Base-by-base conservation (phyloP, 2,329 filamentous ascomycete genomes). In the Aspergillus costaricaensis region DNA sequence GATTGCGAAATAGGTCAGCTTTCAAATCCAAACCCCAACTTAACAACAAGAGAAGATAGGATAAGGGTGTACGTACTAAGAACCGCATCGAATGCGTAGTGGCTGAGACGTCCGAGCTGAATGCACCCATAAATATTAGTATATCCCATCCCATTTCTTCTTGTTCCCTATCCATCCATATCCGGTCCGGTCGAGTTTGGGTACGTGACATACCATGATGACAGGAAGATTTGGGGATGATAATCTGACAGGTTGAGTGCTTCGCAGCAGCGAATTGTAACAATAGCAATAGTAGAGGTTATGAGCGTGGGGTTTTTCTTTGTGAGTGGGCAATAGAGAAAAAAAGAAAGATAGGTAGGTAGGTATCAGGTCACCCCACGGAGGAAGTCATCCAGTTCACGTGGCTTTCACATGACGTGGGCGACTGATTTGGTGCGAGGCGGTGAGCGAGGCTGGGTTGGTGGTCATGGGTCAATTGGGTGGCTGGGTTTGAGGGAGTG, bases 51-150 rank as follows among this genome's bases (percentile, higher is more conserved):
- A 53, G 4, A 41, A 61, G 10, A 19, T 4, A 9, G 2, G 58
- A 50, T 4, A 59, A 50, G 50, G 50, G 43, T 47, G 23, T 47
- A 83, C 90, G 71, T 86, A 95, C 91, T 83, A 71, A 98, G 87
- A 69, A 98, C 92, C 66, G 94, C 94, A 80, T 98, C 94, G 78
- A 98, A 94, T 73, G 92, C 91, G 82, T 96, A 96, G 82, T 98
- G 94, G 76, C 91, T 91, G 73, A 98, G 81, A 79, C 90, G 89
- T 83, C 93, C 94, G 80, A 98, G 85, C 94, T 97, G 88, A 14
- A 41, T 6, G 1, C 9, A 21, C 23, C 3, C 7, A 38, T 17
- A 17, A 10, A n/a, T 43, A 58, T 63, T 43, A 63, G 49, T 50
- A 15, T 48, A 32, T 12, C 19, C 21, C 15, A 36, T 36, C 27